Percentiles rank a stretch among this genome's conserved stretches.
phyloP scores from a whole-genome alignment of 2,329 filamentous ascomycete genomes.

The Scedosporium apiospermum region DNA sequence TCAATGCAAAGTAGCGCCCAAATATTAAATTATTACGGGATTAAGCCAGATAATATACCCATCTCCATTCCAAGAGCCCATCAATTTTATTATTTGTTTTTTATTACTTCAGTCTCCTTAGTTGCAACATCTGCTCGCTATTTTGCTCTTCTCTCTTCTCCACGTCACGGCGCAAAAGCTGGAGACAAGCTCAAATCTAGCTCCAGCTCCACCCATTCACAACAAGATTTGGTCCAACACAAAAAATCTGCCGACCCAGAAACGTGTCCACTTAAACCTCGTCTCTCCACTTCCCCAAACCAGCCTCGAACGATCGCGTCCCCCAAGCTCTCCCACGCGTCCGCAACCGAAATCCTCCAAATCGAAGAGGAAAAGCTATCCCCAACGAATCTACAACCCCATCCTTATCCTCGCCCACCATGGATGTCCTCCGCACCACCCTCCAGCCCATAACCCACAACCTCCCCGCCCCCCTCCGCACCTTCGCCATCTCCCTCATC shows the following conservation, averaged over 20 bases:
- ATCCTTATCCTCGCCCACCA: constrained; percentile 19
- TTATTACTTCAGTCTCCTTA: too few relatives aligned
- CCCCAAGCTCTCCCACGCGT: not conserved
- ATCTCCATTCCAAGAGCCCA: too few relatives aligned
- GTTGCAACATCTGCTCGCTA: too few relatives aligned
- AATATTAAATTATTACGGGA: too few relatives aligned
- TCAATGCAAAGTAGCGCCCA: too few relatives aligned
- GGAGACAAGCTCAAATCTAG: too few relatives aligned
- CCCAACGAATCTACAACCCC: not conserved
- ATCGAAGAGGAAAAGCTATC: not conserved
- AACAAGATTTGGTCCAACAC: too few relatives aligned
- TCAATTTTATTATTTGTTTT: too few relatives aligned
- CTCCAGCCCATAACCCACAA: constrained; percentile 63
- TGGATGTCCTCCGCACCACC: constrained; percentile 52
- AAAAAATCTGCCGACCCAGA: not conserved
- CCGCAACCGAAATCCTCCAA: not conserved
- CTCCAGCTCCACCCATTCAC: too few relatives aligned
- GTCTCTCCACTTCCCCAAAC: not conserved
- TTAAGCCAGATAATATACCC: too few relatives aligned
- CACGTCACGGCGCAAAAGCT: too few relatives aligned
- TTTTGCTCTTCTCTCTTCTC: too few relatives aligned
- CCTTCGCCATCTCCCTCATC: constrained; percentile 70
- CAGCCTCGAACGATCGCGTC: not conserved
- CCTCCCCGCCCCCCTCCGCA: constrained; percentile 64
- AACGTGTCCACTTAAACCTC: not conserved